Conservation (phyloP, 1,284 basidiomycete species). For the Trametes versicolor region DNA sequence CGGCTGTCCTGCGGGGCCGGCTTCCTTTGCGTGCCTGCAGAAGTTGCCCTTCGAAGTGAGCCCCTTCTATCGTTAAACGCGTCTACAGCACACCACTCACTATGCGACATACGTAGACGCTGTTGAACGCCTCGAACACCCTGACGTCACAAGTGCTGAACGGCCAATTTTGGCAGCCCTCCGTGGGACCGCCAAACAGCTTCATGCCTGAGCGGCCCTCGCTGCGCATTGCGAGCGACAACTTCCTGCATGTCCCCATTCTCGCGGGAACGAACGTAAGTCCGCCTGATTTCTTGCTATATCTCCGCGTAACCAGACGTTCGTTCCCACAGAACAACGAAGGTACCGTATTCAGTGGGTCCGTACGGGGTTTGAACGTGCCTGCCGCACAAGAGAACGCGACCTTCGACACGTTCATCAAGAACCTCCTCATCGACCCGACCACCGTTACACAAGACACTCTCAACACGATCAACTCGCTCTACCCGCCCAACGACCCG, state of each 20-base stretch:
- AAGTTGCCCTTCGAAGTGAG: constrained; percentile 58
- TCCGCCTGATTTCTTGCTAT: neutral
- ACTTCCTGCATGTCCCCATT: constrained; percentile 64
- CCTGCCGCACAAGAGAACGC: constrained; percentile 49
- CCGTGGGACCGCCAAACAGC: constrained; percentile 62
- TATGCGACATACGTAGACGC: constrained; percentile 44
- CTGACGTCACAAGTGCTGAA: constrained; percentile 60
- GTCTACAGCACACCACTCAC: neutral
- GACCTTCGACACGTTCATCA: constrained; percentile 57
- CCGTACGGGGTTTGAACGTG: constrained; percentile 49
- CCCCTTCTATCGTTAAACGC: neutral
- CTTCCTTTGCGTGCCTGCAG: constrained; percentile 59
- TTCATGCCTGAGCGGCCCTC: constrained; percentile 61
- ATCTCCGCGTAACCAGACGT: constrained; percentile 3
- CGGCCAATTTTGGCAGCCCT: constrained; percentile 65
- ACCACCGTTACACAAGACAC: constrained; percentile 54
- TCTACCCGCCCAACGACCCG: constrained; percentile 61
- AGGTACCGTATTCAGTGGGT: constrained; percentile 54
- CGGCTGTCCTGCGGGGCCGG: constrained; percentile 53
- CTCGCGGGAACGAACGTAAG: constrained; percentile 61
- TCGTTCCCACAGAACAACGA: constrained; percentile 62
- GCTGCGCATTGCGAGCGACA: constrained; percentile 53
- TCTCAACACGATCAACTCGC: constrained; percentile 47
- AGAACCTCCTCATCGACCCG: constrained; percentile 58
- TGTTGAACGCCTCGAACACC: constrained; percentile 56